Evolutionary conservation across 176 grass and related monocot species (phyloP).

Genomic region (Oryza coarctata): DNA sequence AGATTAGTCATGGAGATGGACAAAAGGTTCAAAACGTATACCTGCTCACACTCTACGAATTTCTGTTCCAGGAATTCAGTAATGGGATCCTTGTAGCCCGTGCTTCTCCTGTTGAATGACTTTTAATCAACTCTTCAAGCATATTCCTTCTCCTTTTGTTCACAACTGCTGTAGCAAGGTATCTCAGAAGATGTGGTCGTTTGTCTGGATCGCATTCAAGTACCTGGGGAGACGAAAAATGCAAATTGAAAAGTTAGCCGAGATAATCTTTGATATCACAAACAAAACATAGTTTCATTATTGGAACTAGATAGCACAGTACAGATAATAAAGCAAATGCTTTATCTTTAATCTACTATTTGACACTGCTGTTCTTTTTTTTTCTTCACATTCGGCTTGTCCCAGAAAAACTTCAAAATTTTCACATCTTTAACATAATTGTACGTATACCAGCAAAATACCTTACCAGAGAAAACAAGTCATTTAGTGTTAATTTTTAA

Average conservation of each 20-base stretch:
- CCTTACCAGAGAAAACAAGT: neutral
- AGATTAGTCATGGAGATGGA: neutral
- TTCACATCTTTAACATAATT: neutral
- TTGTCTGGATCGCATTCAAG: conserved; percentile 85
- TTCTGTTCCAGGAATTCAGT: conserved; percentile 81
- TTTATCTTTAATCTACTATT: too few relatives aligned
- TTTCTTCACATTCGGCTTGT: neutral
- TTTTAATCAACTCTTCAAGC: conserved; percentile 85
- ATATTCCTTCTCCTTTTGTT: conserved; percentile 98
- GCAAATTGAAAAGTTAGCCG: neutral
- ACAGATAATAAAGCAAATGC: neutral
- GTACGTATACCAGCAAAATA: neutral
- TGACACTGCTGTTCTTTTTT: neutral
- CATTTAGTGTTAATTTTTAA: neutral
- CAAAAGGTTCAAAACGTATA: neutral
- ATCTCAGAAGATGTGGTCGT: conserved; percentile 80
- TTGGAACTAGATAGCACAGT: neutral
- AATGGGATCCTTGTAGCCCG: conserved; percentile 70
- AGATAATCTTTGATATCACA: neutral
- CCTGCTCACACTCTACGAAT: conserved; percentile 72
- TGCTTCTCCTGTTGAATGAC: conserved; percentile 89
- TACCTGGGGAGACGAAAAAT: conserved; percentile 42
- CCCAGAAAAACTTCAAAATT: neutral
- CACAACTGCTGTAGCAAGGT: conserved; percentile 72
- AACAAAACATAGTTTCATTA: neutral